Conservation (phyloP, 2,329 filamentous ascomycete genomes). For the Amesomyces nigricolor region DNA sequence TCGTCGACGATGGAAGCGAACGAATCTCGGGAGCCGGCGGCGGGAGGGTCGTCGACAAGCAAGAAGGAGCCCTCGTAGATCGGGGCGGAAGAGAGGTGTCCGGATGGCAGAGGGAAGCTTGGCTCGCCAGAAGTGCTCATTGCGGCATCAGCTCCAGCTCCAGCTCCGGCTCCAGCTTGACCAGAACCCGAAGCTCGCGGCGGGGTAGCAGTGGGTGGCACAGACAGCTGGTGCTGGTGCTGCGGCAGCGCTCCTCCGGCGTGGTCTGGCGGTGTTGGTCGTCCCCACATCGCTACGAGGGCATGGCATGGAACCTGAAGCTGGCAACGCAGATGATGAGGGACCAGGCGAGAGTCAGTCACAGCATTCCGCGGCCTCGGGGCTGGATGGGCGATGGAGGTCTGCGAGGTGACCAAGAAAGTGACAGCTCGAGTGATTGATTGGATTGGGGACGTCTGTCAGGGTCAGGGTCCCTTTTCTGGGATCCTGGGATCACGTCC, state of each 20-base stretch:
- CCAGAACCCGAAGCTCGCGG: slow-evolving; percentile 8
- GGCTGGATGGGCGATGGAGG: slow-evolving; percentile 7
- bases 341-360: neutral
- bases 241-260: slow-evolving; percentile 15
- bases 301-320: slow-evolving; percentile 11
- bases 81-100: slow-evolving; percentile 16
- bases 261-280: slow-evolving; percentile 22
- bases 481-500: neutral
- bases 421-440: neutral
- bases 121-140: slow-evolving; percentile 6
- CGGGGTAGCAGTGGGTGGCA: slow-evolving; percentile 20
- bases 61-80: slow-evolving; percentile 24
- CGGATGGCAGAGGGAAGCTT: slow-evolving; percentile 10
- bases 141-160: neutral
- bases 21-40: slow-evolving; percentile 39
- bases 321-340: too few species aligned
- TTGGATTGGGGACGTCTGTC: slow-evolving; percentile 7
- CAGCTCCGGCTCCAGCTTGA: slow-evolving; percentile 2
- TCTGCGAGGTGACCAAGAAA: neutral
- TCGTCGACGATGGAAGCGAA: slow-evolving; percentile 51
- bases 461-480: slow-evolving; percentile 12
- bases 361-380: slow-evolving; percentile 17
- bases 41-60: slow-evolving; percentile 27
- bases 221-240: slow-evolving; percentile 7
- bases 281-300: slow-evolving; percentile 26